Conservation (phyloP, 2,329 filamentous ascomycete genomes). For the Coniochaeta sp. region DNA sequence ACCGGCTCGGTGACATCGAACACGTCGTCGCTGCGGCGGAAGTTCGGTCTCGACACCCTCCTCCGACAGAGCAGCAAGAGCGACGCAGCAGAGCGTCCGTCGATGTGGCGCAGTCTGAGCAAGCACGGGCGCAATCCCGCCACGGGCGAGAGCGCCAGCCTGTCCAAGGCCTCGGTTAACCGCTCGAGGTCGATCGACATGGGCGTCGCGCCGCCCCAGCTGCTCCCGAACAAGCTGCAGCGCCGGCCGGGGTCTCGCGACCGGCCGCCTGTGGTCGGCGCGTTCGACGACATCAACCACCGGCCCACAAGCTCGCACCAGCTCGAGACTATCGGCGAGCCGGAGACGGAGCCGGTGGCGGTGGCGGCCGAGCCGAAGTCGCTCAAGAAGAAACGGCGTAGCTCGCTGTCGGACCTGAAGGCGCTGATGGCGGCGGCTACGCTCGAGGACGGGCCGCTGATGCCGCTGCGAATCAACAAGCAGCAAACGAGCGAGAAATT, state of each 20-base stretch:
- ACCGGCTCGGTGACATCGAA: slow-evolving; percentile 78
- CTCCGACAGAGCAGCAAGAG: slow-evolving; percentile 74
- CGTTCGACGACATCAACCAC: slow-evolving; percentile 48
- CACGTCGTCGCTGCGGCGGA: slow-evolving; percentile 74
- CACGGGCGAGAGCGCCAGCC: slow-evolving; percentile 52
- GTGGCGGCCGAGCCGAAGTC: slow-evolving; percentile 22
- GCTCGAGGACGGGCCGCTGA: slow-evolving; percentile 35
- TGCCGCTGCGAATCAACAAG: slow-evolving; percentile 45
- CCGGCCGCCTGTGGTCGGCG: slow-evolving; percentile 52
- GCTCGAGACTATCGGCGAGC: slow-evolving; percentile 54
- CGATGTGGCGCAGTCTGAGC: slow-evolving; percentile 82
- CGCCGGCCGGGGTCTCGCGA: slow-evolving; percentile 51
- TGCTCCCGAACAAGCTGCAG: slow-evolving; percentile 43
- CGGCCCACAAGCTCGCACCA: slow-evolving; percentile 52
- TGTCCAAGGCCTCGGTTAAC: slow-evolving; percentile 59
- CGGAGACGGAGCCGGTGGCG: slow-evolving; percentile 32
- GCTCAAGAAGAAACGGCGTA: slow-evolving; percentile 75
- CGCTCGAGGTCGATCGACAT: slow-evolving; percentile 75
- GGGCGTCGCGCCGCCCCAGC: slow-evolving; percentile 34
- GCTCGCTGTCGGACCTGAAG: slow-evolving; percentile 80
- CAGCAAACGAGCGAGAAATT: slow-evolving; percentile 48
- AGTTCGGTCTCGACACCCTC: slow-evolving; percentile 73
- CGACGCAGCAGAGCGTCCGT: slow-evolving; percentile 60
- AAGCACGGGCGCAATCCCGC: slow-evolving; percentile 61
- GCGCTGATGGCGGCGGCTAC: slow-evolving; percentile 54